Evolutionary conservation across 169 alveolate species (phyloP), one percentile per base, ranked within the genome.

Genomic region (Besnoitia besnoiti): DNA sequence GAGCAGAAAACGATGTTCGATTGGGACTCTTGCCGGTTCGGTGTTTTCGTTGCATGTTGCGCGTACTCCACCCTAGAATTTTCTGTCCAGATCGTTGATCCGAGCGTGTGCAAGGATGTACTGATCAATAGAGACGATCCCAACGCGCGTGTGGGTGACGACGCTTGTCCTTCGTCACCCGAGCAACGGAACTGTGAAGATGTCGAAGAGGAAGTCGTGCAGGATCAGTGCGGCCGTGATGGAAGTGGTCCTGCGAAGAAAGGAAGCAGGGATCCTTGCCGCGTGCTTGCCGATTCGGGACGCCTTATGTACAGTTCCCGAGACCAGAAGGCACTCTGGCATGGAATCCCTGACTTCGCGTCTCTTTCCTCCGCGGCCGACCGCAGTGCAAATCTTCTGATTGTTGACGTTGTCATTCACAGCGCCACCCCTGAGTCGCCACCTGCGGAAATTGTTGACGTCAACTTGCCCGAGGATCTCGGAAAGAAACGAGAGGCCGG

Each of bases 391-490:
- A 37, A 73, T 16, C 47, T 73, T n/a, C 82, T 73, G 16, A 10
- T 73, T 16, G 27, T 73, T n/a, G 82, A 73, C 82, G 82, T 73
- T 2, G 30, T 73, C 46, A 73, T 73, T 73, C 82, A 73, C 82
- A 73, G 82, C 12, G 82, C 82, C 82, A 37, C 46, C 44, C 39
- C n/a, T 19, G 67, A 55, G 24, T 0, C 67, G 27, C 7, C 67
- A n/a, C 67, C 67, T 5, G 7, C 24, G 67, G 67, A 55, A 55
- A 0, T n/a, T 0, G n/a, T 55, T 16, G 27, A 55, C 5, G 3
- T n/a, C 24, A n/a, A 55, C 12, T 3, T n/a, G 24, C 33, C 5
- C 3, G 67, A 55, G 24, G 55, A 14, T 16, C 30, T 16, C n/a
- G 67, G 12, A n/a, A n/a, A 55, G 67, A n/a, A 55, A 19, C 67